Conservation (phyloP, 1,139 yeast genomes). For the Kazachstania sp. region DNA sequence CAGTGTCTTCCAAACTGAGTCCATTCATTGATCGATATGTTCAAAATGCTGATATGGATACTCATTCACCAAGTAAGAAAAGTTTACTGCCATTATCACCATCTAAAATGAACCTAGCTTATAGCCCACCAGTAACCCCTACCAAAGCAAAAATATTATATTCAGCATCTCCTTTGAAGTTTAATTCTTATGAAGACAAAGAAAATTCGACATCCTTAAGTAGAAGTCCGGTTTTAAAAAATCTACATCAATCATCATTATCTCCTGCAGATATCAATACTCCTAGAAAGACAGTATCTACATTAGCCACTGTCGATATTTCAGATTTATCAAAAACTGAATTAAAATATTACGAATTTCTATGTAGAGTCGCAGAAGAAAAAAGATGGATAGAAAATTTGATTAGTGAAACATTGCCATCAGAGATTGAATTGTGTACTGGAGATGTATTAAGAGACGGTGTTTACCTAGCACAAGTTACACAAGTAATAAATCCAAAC, state of each 20-base stretch:
- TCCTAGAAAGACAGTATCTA: not conserved
- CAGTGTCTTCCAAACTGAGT: slow-evolving; percentile 12
- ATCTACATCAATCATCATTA: slow-evolving; percentile 2
- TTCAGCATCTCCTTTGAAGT: not conserved
- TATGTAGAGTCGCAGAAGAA: slow-evolving; percentile 83
- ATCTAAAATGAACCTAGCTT: slow-evolving; percentile 15
- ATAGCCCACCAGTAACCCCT: not conserved
- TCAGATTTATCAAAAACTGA: slow-evolving; percentile 17
- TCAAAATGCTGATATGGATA: slow-evolving; percentile 13
- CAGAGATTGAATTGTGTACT: slow-evolving; percentile 46
- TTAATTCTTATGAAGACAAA: slow-evolving; percentile 3
- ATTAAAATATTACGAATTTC: slow-evolving; percentile 62
- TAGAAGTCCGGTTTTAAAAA: slow-evolving; percentile 4
- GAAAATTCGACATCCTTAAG: slow-evolving; percentile 4
- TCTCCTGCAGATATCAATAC: not conserved
- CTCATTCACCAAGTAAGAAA: not conserved
- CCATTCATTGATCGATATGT: slow-evolving; percentile 25
- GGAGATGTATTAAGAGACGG: slow-evolving; percentile 69
- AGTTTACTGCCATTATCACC: slow-evolving; percentile 18
- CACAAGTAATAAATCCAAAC: slow-evolving; percentile 63
- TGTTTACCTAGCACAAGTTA: slow-evolving; percentile 70
- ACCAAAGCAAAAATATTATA: not conserved
- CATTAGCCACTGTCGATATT: slow-evolving; percentile 7
- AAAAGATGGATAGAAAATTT: slow-evolving; percentile 65
- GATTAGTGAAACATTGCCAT: slow-evolving; percentile 44